phyloP scores from a whole-genome alignment of 306 rosid genomes.

The Coriaria nepalensis region DNA sequence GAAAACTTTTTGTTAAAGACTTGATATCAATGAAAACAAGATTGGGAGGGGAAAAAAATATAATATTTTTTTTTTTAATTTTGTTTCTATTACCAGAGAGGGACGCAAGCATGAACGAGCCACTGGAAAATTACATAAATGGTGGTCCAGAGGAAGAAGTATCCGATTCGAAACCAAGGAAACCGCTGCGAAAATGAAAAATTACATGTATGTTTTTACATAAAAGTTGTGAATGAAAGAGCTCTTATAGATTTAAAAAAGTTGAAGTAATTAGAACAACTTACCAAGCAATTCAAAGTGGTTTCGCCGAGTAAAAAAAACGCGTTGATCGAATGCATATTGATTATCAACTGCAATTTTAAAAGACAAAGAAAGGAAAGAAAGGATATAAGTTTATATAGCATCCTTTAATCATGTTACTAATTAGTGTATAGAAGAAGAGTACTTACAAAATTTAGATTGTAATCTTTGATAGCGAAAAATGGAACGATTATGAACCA shows the following conservation, averaged over 20 bases:
- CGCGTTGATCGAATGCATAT: slow-evolving; percentile 84
- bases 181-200: slow-evolving; percentile 32
- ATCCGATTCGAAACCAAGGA: slow-evolving; percentile 94
- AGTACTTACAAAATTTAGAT: slow-evolving; percentile 40
- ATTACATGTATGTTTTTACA: background rate
- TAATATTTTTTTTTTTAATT: no score
- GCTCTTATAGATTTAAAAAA: no score
- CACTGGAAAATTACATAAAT: slow-evolving; percentile 71
- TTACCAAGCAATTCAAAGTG: slow-evolving; percentile 73
- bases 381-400: no score
- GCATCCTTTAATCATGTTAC: no score
- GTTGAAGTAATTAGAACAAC: slow-evolving; percentile 13
- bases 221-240: background rate
- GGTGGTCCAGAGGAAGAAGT: slow-evolving; percentile 81
- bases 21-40: no score
- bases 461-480: slow-evolving; percentile 42
- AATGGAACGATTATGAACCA: slow-evolving; percentile 60
- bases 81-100: slow-evolving; percentile 44
- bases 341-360: slow-evolving; percentile 43
- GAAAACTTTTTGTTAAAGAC: background rate
- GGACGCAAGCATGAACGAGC: slow-evolving; percentile 66
- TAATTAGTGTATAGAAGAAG: no score
- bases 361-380: no score
- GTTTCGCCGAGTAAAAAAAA: slow-evolving; percentile 79
- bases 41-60: slow-evolving; percentile 2